phyloP scores from a whole-genome alignment of 2,329 filamentous ascomycete species.

The Phaeomoniella chlamydospora region DNA sequence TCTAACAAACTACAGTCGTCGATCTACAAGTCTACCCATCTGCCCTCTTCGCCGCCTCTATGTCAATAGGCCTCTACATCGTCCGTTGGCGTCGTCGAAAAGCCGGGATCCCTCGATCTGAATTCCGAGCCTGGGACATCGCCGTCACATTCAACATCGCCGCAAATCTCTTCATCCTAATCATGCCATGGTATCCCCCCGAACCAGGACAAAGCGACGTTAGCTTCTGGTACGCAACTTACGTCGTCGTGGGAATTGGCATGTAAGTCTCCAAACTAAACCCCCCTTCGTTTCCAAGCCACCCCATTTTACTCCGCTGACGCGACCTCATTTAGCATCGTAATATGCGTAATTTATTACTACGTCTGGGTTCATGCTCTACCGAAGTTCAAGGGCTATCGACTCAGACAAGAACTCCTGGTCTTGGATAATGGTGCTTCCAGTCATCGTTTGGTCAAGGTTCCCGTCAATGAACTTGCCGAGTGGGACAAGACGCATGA shows the following conservation, averaged over 20 bases:
- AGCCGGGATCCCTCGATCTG: conserved; percentile 25
- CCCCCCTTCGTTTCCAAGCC: too few species aligned
- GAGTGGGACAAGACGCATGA: conserved; percentile 48
- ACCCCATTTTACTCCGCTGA: conserved; percentile 3
- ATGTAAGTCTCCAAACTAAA: conserved; percentile 46
- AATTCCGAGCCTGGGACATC: conserved; percentile 44
- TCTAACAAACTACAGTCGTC: too few species aligned
- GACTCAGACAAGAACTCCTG: conserved; percentile 40
- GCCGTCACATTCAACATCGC: conserved; percentile 45
- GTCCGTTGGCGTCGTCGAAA: conserved; percentile 40
- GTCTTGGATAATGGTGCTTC: conserved; percentile 33
- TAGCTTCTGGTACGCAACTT: conserved; percentile 61
- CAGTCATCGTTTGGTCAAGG: conserved; percentile 37
- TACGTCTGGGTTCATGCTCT: conserved; percentile 42
- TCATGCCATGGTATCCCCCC: conserved; percentile 61
- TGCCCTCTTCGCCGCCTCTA: conserved; percentile 41
- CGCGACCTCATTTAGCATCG: conserved; percentile 33
- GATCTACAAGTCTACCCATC: conserved; percentile 44
- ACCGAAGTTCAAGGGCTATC: conserved; percentile 38
- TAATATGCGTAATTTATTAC: conserved; percentile 43
- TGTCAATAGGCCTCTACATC: conserved; percentile 43
- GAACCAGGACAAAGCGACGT: conserved; percentile 47
- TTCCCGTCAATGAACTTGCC: conserved; percentile 34
- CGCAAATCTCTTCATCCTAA: conserved; percentile 45
- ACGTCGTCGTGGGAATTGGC: conserved; percentile 48